phyloP scores from a whole-genome alignment of 176 grass and related monocot species.

The Tuctoria greenei region DNA sequence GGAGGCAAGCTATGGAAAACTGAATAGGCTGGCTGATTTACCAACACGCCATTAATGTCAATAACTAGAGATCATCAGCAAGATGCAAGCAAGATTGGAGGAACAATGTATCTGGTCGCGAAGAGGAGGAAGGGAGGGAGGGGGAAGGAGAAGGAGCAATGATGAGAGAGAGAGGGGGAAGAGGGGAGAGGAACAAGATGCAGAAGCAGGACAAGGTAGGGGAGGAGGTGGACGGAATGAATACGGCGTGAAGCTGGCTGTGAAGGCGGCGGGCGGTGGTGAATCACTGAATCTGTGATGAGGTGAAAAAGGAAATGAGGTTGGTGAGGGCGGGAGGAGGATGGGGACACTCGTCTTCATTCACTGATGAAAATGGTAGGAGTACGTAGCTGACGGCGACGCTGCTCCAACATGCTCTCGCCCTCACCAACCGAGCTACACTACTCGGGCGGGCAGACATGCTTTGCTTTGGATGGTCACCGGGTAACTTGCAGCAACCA shows the following conservation, averaged over 20 bases:
- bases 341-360: background rate
- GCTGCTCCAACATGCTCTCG: background rate
- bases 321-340: constrained; percentile 47
- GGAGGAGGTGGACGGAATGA: background rate
- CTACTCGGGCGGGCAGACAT: constrained; percentile 24
- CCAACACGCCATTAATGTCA: constrained; percentile 28
- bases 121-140: background rate
- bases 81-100: constrained; percentile 1
- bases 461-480: constrained; percentile 14
- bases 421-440: too few relatives aligned
- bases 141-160: background rate
- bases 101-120: background rate
- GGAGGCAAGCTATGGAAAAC: background rate
- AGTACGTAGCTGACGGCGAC: background rate
- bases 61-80: background rate
- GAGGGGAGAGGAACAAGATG: constrained; percentile 16
- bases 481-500: background rate
- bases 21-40: background rate
- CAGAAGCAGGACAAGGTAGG: background rate
- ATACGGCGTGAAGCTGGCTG: background rate
- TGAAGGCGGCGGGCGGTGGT: background rate
- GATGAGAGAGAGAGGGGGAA: background rate
- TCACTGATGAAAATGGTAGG: background rate
- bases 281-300: background rate
- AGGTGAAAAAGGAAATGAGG: constrained; percentile 8